Evolutionary conservation across 2,329 filamentous ascomycete species (phyloP).

Genomic region (Pyricularia sp.): DNA sequence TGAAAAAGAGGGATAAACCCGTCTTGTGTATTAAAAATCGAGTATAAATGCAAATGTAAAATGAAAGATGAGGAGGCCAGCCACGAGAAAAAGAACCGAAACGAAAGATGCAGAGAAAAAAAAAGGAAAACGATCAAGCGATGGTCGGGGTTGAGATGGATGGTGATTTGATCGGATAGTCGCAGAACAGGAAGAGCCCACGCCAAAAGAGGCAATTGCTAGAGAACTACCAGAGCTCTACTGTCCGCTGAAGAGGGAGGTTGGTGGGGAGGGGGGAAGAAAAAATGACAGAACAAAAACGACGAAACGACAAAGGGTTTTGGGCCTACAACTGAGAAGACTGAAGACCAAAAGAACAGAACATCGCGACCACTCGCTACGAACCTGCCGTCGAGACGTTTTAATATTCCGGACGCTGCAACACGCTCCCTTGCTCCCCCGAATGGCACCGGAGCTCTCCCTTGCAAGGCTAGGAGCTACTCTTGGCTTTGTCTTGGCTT

Average conservation of each 20-base stretch:
- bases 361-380: conserved; percentile 1
- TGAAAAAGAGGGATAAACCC: background rate
- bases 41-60: background rate
- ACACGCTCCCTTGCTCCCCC: background rate
- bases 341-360: conserved; percentile 9
- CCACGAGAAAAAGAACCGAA: background rate
- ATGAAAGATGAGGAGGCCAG: background rate
- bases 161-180: background rate
- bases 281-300: conserved; percentile 7
- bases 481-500: background rate
- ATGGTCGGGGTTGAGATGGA: background rate
- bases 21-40: background rate
- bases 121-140: background rate
- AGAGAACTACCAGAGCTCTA: conserved; percentile 40
- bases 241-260: conserved; percentile 11
- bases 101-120: background rate
- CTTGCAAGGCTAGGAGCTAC: background rate
- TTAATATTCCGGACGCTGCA: conserved; percentile 4
- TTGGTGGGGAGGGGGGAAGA: conserved; percentile 11
- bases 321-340: conserved; percentile 11
- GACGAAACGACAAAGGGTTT: conserved; percentile 3
- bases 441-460: background rate
- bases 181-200: conserved; percentile 13
- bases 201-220: conserved; percentile 16
- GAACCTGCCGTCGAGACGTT: background rate